Evolutionary conservation across 2,329 filamentous ascomycete species (phyloP), one percentile per base, ranked within the genome.

Genomic region (Biscogniauxia marginata): DNA sequence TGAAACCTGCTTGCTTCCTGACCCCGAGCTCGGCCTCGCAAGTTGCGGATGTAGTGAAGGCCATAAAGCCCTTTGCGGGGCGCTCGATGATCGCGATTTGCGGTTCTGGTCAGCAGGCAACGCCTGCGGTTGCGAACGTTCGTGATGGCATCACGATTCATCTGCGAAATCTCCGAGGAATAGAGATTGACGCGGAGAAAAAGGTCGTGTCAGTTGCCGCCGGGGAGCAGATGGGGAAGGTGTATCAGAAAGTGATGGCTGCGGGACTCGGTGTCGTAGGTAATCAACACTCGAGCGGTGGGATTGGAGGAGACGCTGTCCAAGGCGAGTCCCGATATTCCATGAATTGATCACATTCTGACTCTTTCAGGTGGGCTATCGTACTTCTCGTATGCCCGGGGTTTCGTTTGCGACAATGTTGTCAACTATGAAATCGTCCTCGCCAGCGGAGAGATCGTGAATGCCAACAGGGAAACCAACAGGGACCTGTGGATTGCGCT

Each of bases 381-480:
- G 2, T 61, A 53, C 34, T 59, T 59, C 20, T 61, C 58, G 19
- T 59, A 54, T 39, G 11, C 46, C 11, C 45, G 39, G 5, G 61
- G 59, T 6, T 60, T 61, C 50, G 39, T 60, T 9, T 62, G 57
- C 34, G 60, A 62, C 51, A 62, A 56, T 24, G 53, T 62, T 2
- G 49, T 56, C 24, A 67, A 65, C 24, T 67, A 65, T 45, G 63
- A 73, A 49, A 60, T 75, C 8, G 73, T 75, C 4, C 69, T 76
- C 24, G 71, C 73, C n/a, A 65, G 65, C 46, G 74, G 74, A 6
- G 61, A 67, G 2, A 58, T 76, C 19, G 64, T 73, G 24, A 63
- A 75, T 22, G 75, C 70, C 13, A 77, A 73, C 39, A 61, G 66
- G 0, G 62, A 62, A 55, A 65, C 64, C 57, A 52, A 64, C 43